phyloP scores from a whole-genome alignment of 1,139 yeast genomes.

The Hemisphaericaspora subhashii region DNA sequence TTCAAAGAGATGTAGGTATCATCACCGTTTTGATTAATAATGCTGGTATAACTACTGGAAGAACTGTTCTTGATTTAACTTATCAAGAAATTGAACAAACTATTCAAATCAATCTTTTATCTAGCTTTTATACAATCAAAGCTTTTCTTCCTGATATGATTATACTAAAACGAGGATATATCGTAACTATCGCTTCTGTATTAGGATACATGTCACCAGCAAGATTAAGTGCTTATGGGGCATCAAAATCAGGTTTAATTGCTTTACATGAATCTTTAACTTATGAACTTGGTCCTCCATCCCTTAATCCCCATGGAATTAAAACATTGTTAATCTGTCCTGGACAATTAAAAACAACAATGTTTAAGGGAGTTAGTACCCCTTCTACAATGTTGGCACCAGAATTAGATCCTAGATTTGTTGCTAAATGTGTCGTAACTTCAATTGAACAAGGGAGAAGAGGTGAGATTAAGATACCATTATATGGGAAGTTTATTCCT shows the following conservation, averaged over 20 bases:
- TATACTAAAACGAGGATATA: constrained; percentile 61
- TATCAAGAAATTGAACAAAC: constrained; percentile 60
- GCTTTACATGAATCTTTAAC: constrained; percentile 83
- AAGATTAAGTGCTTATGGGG: constrained; percentile 78
- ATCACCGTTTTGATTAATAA: constrained; percentile 75
- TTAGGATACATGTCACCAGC: constrained; percentile 87
- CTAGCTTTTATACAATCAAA: constrained; percentile 70
- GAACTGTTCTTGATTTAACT: constrained; percentile 51
- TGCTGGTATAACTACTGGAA: constrained; percentile 74
- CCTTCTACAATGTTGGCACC: constrained; percentile 82
- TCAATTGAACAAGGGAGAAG: constrained; percentile 61
- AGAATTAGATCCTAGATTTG: constrained; percentile 63
- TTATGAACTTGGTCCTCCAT: constrained; percentile 62
- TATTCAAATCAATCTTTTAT: constrained; percentile 63
- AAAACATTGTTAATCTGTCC: constrained; percentile 79
- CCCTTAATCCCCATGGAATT: constrained; percentile 50
- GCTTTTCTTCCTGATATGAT: constrained; percentile 75
- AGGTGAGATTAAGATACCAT: constrained; percentile 72
- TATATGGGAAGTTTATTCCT: constrained; percentile 74
- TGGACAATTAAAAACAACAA: constrained; percentile 73
- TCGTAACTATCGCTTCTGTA: constrained; percentile 79
- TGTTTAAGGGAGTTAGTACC: constrained; percentile 71
- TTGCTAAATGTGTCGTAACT: constrained; percentile 58
- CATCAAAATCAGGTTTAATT: constrained; percentile 82
- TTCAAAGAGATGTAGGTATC: constrained; percentile 51